Evolutionary conservation across 2,329 filamentous ascomycete species (phyloP).

Genomic region (Neopestalotiopsis sp.): DNA sequence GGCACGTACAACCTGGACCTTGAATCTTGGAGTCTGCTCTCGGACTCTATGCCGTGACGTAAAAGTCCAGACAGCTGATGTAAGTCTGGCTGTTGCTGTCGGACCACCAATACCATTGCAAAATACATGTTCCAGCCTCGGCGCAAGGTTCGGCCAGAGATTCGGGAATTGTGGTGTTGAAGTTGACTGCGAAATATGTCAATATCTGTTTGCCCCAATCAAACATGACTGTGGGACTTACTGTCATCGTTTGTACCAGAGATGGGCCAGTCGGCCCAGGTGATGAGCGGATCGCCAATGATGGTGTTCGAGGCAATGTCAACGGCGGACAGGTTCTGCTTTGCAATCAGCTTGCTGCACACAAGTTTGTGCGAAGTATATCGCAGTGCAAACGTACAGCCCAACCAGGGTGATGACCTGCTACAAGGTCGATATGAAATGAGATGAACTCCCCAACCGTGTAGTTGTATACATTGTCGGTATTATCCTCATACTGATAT

Average conservation of each 20-base stretch:
- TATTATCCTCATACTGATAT: slow-evolving; percentile 39
- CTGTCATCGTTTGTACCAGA: slow-evolving; percentile 32
- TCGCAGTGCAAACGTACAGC: slow-evolving; percentile 26
- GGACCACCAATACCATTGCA: slow-evolving; percentile 70
- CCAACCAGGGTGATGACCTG: slow-evolving; percentile 42
- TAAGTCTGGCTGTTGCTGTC: slow-evolving; percentile 63
- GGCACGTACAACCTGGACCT: too few relatives aligned
- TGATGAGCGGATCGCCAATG: slow-evolving; percentile 53
- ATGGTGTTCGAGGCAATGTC: slow-evolving; percentile 50
- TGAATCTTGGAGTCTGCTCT: too few relatives aligned
- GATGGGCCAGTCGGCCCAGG: slow-evolving; percentile 42
- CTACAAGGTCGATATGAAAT: slow-evolving; percentile 44
- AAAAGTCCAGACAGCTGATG: slow-evolving; percentile 67
- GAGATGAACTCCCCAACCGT: slow-evolving; percentile 41
- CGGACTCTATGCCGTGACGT: slow-evolving; percentile 21
- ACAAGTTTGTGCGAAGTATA: background rate
- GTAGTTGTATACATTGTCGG: slow-evolving; percentile 32
- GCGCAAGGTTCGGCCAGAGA: slow-evolving; percentile 52
- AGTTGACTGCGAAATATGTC: slow-evolving; percentile 44
- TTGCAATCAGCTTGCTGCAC: slow-evolving; percentile 23
- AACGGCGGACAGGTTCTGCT: slow-evolving; percentile 55
- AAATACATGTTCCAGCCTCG: slow-evolving; percentile 49
- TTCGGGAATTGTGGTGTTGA: slow-evolving; percentile 60
- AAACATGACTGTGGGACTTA: slow-evolving; percentile 34
- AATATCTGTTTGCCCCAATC: background rate